A percentile compares a stretch with the other conserved stretches of the same genome.
Conservation (phyloP, 371 early-diverging fungal genomes). For the Mortierella sp. region DNA sequence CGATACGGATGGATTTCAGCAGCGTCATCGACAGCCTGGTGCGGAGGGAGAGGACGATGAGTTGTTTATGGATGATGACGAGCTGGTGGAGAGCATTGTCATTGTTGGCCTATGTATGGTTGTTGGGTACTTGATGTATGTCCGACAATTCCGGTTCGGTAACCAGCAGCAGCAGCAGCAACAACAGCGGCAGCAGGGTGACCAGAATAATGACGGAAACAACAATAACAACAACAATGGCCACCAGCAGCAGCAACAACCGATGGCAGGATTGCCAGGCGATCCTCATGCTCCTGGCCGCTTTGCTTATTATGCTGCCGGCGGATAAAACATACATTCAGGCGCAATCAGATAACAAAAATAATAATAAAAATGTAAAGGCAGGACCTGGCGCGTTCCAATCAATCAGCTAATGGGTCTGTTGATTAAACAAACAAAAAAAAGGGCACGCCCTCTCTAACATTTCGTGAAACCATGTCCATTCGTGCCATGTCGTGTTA, state of each 20-base stretch:
- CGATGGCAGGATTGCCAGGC: slow-evolving; percentile 37
- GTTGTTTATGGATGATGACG: slow-evolving; percentile 64
- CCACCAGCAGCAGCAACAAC: slow-evolving; percentile 10
- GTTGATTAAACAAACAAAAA: neutral
- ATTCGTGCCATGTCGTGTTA: neutral
- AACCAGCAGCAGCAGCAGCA: slow-evolving; percentile 31
- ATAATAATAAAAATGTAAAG: neutral
- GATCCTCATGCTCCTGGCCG: slow-evolving; percentile 48
- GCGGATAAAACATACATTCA: slow-evolving; percentile 26
- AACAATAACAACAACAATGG: slow-evolving; percentile 17
- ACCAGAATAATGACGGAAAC: slow-evolving; percentile 16
- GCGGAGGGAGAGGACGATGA: slow-evolving; percentile 54
- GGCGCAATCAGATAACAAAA: neutral
- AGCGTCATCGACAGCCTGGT: slow-evolving; percentile 21
- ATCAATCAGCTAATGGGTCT: neutral
- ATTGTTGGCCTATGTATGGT: slow-evolving; percentile 68
- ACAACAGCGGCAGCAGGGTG: slow-evolving; percentile 20
- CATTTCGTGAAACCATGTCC: no score
- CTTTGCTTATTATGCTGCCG: slow-evolving; percentile 49
- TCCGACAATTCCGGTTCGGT: slow-evolving; percentile 72
- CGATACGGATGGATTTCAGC: slow-evolving; percentile 28
- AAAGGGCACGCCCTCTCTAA: neutral
- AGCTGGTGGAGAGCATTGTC: slow-evolving; percentile 68
- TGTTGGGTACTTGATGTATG: slow-evolving; percentile 75
- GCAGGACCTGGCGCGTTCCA: neutral